Evolutionary conservation across 768 basidiomycete species (phyloP), one percentile per base, ranked within the genome.

Genomic region (Favolaschia claudopus): DNA sequence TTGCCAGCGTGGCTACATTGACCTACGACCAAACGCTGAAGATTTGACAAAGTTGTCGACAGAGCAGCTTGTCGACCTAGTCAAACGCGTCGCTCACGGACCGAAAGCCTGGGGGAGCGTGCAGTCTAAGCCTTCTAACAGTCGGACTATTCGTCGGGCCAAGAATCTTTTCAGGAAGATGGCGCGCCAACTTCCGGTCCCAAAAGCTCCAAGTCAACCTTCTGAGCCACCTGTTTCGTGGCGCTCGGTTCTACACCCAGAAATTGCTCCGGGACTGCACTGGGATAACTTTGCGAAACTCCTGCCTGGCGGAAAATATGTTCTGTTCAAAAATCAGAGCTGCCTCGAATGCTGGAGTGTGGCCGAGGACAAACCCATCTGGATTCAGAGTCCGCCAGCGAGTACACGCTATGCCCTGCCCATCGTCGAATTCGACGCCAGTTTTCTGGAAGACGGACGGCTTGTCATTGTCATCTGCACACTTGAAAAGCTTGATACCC

Each of bases 331-430:
- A 5, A 62, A 46, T 12, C 8, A 24, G n/a, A 29, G 29, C 12
- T 17, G 22, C 3, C 55, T 62, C 31, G 47, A 52, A 14, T 56
- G 54, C 17, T 62, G 39, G 45, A 50, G 12, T 28, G 48, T 62
- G 5, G n/a, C 20, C 29, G 47, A 62, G 32, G 40, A 62, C 28
- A 28, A 28, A 9, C 42, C 31, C 27, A 17, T 62, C 2, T 62
- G 60, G 60, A 38, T 6, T 25, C 44, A 62, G 17, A 17, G n/a
- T n/a, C n/a, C n/a, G n/a, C n/a, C 8, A 4, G 20, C 31, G 27
- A 24, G 19, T 9, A 20, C 39, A 24, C 20, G 34, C 17, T 9
- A 20, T 45, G 32, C 34, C 2, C 3, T 27, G 15, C n/a, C n/a
- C n/a, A 53, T 61, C 2, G 34, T 31, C 12, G 43, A 49, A 5